phyloP scores from a whole-genome alignment of 805 yeast species.

The Debaryomyces prosopidis region DNA sequence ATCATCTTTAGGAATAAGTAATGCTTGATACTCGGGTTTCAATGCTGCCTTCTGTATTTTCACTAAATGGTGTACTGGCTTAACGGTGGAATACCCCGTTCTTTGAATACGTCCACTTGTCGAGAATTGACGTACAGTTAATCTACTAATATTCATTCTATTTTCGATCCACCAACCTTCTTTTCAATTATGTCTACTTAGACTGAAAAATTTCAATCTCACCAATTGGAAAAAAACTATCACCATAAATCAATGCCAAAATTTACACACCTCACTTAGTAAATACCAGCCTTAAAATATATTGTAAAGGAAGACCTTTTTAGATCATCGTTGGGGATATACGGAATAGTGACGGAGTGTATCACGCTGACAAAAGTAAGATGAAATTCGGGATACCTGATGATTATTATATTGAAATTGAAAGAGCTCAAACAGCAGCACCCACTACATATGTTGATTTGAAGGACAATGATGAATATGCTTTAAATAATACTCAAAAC shows the following conservation, averaged over 20 bases:
- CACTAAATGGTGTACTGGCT: conserved; percentile 91
- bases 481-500: neutral
- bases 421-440: neutral
- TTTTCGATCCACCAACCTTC: neutral
- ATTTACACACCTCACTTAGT: conserved; percentile 2
- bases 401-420: conserved; percentile 17
- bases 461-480: neutral
- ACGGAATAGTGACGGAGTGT: conserved; percentile 2
- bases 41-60: conserved; percentile 71
- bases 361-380: neutral
- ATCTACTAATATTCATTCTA: conserved; percentile 14
- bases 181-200: neutral
- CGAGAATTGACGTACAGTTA: conserved; percentile 31
- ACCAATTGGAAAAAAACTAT: neutral
- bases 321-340: conserved; percentile 3
- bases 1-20: conserved; percentile 68
- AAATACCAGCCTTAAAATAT: conserved; percentile 1
- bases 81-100: conserved; percentile 62
- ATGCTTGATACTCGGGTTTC: conserved; percentile 71
- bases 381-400: conserved; percentile 32
- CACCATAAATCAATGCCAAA: neutral
- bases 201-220: conserved; percentile 4
- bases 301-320: neutral
- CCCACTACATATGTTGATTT: neutral
- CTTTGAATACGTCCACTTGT: conserved; percentile 50